Evolutionary conservation across 2,329 filamentous ascomycete species (phyloP).

Genomic region (Bipolaris sorokiniana): DNA sequence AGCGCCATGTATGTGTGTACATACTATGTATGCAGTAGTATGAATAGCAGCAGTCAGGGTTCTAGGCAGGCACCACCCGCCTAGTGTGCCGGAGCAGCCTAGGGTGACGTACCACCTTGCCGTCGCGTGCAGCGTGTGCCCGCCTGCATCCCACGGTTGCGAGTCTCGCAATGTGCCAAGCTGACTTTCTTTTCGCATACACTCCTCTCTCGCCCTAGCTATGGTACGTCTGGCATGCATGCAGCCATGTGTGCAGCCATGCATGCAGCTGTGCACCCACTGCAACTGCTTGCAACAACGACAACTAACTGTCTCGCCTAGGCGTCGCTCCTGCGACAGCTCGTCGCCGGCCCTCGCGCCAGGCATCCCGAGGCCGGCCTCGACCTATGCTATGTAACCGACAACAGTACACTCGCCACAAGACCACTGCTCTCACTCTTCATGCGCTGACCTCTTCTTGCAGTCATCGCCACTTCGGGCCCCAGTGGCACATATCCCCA

Average conservation of each 20-base stretch:
- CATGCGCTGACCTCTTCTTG: slow-evolving; percentile 46
- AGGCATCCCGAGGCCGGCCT: slow-evolving; percentile 86
- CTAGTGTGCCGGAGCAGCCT: not conserved
- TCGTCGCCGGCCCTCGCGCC: slow-evolving; percentile 85
- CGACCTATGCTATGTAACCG: slow-evolving; percentile 94
- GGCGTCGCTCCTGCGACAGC: slow-evolving; percentile 74
- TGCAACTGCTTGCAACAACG: too few species aligned
- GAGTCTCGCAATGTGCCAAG: slow-evolving; percentile 9
- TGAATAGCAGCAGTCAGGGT: not conserved
- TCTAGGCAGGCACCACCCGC: slow-evolving; percentile 10
- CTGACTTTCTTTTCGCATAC: slow-evolving; percentile 3
- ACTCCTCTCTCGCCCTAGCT: not conserved
- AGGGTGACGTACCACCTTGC: slow-evolving; percentile 19
- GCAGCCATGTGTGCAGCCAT: too few species aligned
- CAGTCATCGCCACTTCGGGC: slow-evolving; percentile 77
- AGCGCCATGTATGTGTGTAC: too few species aligned
- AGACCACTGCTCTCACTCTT: slow-evolving; percentile 30
- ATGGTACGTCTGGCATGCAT: slow-evolving; percentile 7
- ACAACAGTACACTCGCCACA: slow-evolving; percentile 62
- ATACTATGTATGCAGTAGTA: too few species aligned
- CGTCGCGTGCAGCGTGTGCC: slow-evolving; percentile 14
- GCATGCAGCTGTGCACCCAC: too few species aligned
- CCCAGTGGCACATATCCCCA: slow-evolving; percentile 89
- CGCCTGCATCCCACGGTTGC: slow-evolving; percentile 1
- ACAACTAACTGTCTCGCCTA: slow-evolving; percentile 16